Conservation (phyloP, 1,139 yeast genomes). For the Eremothecium cymbalariae region DNA sequence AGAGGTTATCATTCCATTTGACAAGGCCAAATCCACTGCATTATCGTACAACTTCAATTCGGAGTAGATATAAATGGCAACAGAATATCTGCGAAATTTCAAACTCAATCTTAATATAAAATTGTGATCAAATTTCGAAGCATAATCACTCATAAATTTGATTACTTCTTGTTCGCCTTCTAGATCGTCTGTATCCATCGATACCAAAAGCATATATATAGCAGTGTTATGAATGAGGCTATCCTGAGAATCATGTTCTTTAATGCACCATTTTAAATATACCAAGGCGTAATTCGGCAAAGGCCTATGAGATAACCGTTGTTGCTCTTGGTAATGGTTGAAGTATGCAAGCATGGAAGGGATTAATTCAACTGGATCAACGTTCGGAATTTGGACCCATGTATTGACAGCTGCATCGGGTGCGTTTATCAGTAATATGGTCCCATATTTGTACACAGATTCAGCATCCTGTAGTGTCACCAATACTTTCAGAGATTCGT, state of each 20-base stretch:
- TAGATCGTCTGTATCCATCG: constrained; percentile 32
- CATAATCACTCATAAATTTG: constrained; percentile 40
- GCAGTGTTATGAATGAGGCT: constrained; percentile 60
- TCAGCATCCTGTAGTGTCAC: constrained; percentile 40
- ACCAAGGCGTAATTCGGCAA: constrained; percentile 56
- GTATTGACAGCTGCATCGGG: constrained; percentile 67
- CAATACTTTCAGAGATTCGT: constrained; percentile 51
- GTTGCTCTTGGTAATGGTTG: constrained; percentile 34
- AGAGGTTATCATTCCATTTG: constrained; percentile 50
- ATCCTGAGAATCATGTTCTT: constrained; percentile 45
- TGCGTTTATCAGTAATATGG: constrained; percentile 55
- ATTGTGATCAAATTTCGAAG: constrained; percentile 46
- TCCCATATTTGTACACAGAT: constrained; percentile 57
- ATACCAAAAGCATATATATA: constrained; percentile 46
- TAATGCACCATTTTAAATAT: constrained; percentile 54
- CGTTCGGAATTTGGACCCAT: constrained; percentile 55
- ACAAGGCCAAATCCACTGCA: constrained; percentile 68
- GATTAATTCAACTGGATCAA: constrained; percentile 51
- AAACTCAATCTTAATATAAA: constrained; percentile 70
- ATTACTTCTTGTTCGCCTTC: constrained; percentile 39
- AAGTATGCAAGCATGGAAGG: constrained; percentile 72
- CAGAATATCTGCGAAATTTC: constrained; percentile 46
- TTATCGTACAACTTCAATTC: constrained; percentile 65
- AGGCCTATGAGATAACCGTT: constrained; percentile 20
- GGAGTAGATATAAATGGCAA: constrained; percentile 67